phyloP scores from a whole-genome alignment of 225 moss, liverwort and hornwort species.

The Neckera pumila region DNA sequence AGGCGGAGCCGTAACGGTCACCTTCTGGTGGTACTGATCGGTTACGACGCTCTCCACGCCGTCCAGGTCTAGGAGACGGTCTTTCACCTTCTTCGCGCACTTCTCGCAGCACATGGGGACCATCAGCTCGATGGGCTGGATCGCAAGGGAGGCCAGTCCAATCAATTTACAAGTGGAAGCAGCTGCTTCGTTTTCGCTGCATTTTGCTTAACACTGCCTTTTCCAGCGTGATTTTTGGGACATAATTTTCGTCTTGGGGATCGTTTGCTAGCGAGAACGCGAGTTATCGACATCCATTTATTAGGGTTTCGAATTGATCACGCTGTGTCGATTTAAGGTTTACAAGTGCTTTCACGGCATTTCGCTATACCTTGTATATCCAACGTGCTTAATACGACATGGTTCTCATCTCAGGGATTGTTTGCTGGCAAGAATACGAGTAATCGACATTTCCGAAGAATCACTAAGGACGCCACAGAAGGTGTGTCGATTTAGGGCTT shows the following conservation, averaged over 20 bases:
- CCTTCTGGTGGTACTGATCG: conserved; percentile 40
- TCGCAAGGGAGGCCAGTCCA: neutral
- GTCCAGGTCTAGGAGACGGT: conserved; percentile 5
- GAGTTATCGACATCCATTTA: too few species aligned
- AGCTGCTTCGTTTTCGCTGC: neutral
- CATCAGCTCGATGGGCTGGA: conserved; percentile 36
- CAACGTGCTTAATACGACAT: neutral
- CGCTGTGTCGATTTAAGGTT: neutral
- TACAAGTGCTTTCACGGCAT: neutral
- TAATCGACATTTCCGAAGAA: neutral
- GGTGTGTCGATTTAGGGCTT: too few species aligned
- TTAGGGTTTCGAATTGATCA: neutral
- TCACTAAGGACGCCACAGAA: neutral
- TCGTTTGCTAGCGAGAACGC: neutral
- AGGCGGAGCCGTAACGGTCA: conserved; percentile 2
- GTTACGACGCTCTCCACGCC: conserved; percentile 15
- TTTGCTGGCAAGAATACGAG: neutral
- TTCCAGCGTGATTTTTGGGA: neutral
- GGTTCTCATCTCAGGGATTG: neutral
- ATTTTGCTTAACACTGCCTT: neutral
- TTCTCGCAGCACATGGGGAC: conserved; percentile 46
- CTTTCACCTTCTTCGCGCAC: conserved; percentile 28
- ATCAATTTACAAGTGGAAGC: neutral
- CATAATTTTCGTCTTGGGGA: neutral
- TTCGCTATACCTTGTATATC: neutral